Evolutionary conservation across 495 filamentous ascomycete species (phyloP), one percentile per base, ranked within the genome.

Genomic region (Niebla homalea): DNA sequence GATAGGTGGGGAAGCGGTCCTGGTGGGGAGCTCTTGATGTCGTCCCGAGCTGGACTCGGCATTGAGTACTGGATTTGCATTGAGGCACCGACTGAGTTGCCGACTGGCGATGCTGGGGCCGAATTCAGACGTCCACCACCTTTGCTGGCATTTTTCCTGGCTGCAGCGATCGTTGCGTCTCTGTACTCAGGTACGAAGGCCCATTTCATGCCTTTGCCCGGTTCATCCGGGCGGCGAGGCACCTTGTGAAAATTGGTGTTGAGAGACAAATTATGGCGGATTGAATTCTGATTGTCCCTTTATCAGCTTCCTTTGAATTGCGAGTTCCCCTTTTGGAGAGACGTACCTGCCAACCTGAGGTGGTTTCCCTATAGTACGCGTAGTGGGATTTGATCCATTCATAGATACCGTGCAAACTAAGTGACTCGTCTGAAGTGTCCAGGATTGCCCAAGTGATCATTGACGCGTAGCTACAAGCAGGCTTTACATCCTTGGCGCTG

Each of bases 131-230:
- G 67, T 32, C 50, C 52, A 58, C 53, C 48, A 19, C 50, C 48
- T 56, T 56, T 58, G 43, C 48, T 56, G 12, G 40, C 19, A 4
- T 58, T 48, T 36, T 56, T 56, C 4, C 21, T 23, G 15, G 54
- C 56, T 21, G 43, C 20, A 6, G 35, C 37, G 7, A 61, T 42
- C n/a, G 53, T 49, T 43, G 93, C 87, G 5, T 94, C 84, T 23
- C 84, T 81, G 38, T 80, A 69, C 46, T 89, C 85, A 1, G 80
- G 76, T 2, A 85, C 80, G 60, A 98, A 84, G 64, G 84, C 80
- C 92, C 92, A 98, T 62, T 96, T 95, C 89, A 95, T 95, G 21
- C 92, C 92, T 67, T 98, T 98, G 3, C 92, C 92, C 2, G 92
- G 92, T 60, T 98, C 93, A 57, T 98, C 86, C 0, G 88, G 92